Evolutionary conservation across 768 basidiomycete genomes (phyloP).

Genomic region (Symmetrospora coprosmae): DNA sequence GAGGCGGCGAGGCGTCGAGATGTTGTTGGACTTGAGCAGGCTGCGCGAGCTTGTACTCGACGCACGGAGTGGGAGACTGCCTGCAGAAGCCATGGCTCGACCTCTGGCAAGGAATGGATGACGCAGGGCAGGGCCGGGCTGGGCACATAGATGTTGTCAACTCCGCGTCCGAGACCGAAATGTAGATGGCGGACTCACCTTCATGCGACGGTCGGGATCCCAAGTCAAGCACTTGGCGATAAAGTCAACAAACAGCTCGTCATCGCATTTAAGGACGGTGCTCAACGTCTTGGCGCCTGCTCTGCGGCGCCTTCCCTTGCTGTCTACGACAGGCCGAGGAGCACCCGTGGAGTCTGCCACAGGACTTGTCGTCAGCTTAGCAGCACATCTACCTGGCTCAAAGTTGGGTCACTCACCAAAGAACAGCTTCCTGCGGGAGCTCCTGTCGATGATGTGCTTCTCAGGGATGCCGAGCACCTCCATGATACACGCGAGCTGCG

Average conservation of each 20-base stretch:
- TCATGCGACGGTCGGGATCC: constrained; percentile 92
- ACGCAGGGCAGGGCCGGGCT: constrained; percentile 16
- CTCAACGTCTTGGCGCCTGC: constrained; percentile 81
- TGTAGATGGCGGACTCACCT: constrained; percentile 37
- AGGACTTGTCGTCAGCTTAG: not conserved
- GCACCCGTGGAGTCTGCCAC: constrained; percentile 72
- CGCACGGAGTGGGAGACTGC: not conserved
- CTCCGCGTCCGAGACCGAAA: not conserved
- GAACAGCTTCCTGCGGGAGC: constrained; percentile 83
- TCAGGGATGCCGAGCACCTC: constrained; percentile 93
- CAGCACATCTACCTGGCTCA: not conserved
- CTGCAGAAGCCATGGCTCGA: not conserved
- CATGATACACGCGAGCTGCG: constrained; percentile 93
- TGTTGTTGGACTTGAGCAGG: not conserved
- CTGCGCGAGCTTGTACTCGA: not conserved
- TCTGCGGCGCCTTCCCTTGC: constrained; percentile 80
- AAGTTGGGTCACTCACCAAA: constrained; percentile 58
- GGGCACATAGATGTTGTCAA: not conserved
- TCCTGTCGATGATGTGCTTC: constrained; percentile 83
- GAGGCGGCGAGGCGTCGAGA: constrained; percentile 5
- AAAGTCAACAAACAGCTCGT: constrained; percentile 92
- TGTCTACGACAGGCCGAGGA: constrained; percentile 85
- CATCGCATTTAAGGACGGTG: constrained; percentile 77
- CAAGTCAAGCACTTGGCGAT: constrained; percentile 91
- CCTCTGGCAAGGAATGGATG: constrained; percentile 9